A percentile compares a stretch with the other conserved stretches of the same genome.
These are phyloP conservation scores for Leishmania tarentolae DNA, from an alignment of 208 protist genomes.

Conservation along the genomic window DNA sequence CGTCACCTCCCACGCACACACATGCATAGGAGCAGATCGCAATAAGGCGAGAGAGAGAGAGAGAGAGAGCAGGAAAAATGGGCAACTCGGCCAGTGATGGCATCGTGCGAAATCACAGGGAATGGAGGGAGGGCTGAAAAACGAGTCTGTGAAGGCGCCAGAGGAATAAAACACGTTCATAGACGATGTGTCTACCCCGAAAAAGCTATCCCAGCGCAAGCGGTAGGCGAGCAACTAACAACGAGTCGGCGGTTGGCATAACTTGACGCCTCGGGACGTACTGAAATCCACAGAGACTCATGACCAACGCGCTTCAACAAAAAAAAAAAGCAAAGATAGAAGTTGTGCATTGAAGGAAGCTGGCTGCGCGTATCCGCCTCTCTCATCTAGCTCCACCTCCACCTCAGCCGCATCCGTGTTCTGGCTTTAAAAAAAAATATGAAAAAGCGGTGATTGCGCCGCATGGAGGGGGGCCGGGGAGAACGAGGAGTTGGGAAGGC, in stretches of 20 bases:
- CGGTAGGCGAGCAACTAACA: background rate
- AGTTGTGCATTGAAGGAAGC: background rate
- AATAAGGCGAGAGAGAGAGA: slow-evolving; percentile 3
- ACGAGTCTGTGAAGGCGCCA: background rate
- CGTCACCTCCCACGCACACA: background rate
- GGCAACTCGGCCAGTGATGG: background rate
- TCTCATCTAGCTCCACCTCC: background rate
- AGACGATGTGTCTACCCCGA: background rate
- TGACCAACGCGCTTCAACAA: background rate
- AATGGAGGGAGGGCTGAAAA: background rate
- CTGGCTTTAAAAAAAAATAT: background rate
- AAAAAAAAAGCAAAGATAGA: background rate
- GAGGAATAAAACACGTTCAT: background rate
- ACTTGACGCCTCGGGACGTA: background rate
- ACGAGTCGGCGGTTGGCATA: too few species aligned
- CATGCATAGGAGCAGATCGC: background rate
- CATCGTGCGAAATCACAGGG: background rate
- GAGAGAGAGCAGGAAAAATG: background rate
- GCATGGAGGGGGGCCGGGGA: background rate
- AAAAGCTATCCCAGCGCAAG: background rate
- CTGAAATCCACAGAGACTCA: background rate
- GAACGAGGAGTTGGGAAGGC: background rate
- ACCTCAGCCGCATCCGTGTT: background rate
- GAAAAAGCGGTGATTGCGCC: background rate
- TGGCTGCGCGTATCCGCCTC: background rate